phyloP scores from a whole-genome alignment of 139 green algal species.

The Chlorella vulgaris region DNA sequence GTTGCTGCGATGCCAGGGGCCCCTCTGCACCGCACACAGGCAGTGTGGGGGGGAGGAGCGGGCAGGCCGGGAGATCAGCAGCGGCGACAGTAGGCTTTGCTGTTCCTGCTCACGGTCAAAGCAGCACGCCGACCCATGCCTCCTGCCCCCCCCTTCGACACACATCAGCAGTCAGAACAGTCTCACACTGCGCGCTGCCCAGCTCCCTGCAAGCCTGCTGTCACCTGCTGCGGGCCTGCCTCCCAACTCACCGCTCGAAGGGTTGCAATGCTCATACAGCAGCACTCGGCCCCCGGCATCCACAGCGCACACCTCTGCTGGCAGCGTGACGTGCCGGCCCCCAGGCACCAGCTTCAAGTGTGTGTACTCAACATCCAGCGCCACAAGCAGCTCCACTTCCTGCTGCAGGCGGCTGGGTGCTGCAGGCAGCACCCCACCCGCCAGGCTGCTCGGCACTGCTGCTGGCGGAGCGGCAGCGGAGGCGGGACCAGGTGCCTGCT shows the following conservation, averaged over 20 bases:
- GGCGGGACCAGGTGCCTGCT: too few species aligned
- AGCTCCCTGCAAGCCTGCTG: too few species aligned
- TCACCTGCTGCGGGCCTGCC: neutral
- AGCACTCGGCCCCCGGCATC: slow-evolving; percentile 21
- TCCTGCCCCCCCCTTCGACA: too few species aligned
- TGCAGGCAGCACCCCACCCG: neutral
- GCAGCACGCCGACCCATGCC: too few species aligned
- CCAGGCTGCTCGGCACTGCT: neutral
- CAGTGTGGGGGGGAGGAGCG: too few species aligned
- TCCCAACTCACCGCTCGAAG: slow-evolving; percentile 12
- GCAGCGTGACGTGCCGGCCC: slow-evolving; percentile 16
- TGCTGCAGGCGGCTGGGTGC: slow-evolving; percentile 28
- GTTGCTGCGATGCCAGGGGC: too few species aligned
- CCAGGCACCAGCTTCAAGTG: neutral
- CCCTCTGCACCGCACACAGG: too few species aligned
- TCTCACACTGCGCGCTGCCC: too few species aligned
- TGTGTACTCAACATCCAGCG: slow-evolving; percentile 46
- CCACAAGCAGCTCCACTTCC: slow-evolving; percentile 26
- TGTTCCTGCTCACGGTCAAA: too few species aligned
- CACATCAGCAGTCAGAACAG: too few species aligned
- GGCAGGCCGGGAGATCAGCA: too few species aligned
- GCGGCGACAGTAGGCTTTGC: too few species aligned
- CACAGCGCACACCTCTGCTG: slow-evolving; percentile 48
- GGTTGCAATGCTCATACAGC: slow-evolving; percentile 34
- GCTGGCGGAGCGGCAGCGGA: neutral